phyloP scores from a whole-genome alignment of 2,329 filamentous ascomycete species.

The Rosellinia necatrix region DNA sequence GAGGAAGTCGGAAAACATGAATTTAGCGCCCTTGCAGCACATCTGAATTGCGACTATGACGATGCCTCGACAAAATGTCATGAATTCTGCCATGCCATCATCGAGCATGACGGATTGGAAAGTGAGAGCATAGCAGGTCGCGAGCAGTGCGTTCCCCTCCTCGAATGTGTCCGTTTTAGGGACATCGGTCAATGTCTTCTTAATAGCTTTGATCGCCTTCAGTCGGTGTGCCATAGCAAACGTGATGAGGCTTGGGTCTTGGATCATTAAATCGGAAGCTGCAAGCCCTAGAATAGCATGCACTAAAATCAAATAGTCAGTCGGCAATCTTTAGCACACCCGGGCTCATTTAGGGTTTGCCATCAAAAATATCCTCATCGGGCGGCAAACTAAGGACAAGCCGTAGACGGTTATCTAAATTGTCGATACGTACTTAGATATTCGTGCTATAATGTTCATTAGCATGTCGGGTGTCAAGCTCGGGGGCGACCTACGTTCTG shows the following conservation, averaged over 20 bases:
- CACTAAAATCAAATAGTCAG: slow-evolving; percentile 56
- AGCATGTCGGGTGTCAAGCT: slow-evolving; percentile 2
- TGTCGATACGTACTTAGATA: slow-evolving; percentile 31
- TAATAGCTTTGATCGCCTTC: slow-evolving; percentile 63
- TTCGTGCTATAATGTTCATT: slow-evolving; percentile 30
- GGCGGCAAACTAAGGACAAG: neutral
- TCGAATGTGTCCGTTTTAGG: slow-evolving; percentile 50
- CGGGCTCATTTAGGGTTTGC: neutral
- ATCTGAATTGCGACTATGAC: slow-evolving; percentile 60
- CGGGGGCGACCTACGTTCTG: slow-evolving; percentile 57
- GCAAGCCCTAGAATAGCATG: slow-evolving; percentile 69
- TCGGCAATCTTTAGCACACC: neutral
- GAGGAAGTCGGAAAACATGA: slow-evolving; percentile 55
- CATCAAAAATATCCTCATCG: neutral
- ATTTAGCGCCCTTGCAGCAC: slow-evolving; percentile 52
- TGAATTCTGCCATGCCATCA: slow-evolving; percentile 63
- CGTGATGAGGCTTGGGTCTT: slow-evolving; percentile 56
- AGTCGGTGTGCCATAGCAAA: slow-evolving; percentile 68
- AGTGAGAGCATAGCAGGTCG: slow-evolving; percentile 62
- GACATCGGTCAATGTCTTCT: slow-evolving; percentile 54
- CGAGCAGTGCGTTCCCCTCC: slow-evolving; percentile 63
- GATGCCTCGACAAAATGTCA: slow-evolving; percentile 64
- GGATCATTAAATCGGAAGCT: slow-evolving; percentile 65
- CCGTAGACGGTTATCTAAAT: neutral
- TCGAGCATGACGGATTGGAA: slow-evolving; percentile 63